Evolutionary conservation across 2,329 filamentous ascomycete genomes (phyloP), one percentile per base, ranked within the genome.

Genomic region (Huntiella abstrusa): DNA sequence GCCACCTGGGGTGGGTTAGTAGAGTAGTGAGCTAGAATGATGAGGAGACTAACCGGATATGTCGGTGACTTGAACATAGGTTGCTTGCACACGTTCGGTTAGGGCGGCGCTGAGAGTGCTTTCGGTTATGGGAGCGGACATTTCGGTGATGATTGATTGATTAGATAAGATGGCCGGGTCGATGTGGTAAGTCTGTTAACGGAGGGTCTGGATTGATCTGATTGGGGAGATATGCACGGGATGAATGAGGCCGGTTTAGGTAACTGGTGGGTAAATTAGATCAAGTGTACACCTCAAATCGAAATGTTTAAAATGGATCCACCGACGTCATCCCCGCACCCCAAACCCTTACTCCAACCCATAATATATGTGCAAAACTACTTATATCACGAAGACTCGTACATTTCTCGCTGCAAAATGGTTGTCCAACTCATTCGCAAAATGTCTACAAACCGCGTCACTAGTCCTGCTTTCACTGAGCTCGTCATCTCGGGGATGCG

Each of bases 21-120:
- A 40, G 43, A 4, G 28, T 40, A 40, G 39, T 42, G 19, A 39
- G n/a, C 22, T 8, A 28, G 4, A 7, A 13, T 13, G 15, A 4
- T 5, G 33, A 47, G 46, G 34, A 41, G 19, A 59, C 67, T 49
- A 73, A 93, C 87, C 88, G 53, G 86, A 94, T 69, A 93, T 77
- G 64, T 96, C 88, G 53, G 83, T 81, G 54, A 95, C 85, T 56
- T 91, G 79, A 52, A 94, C 85, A 64, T 92, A 75, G 22, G 71
- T 69, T 16, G 86, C 85, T 48, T 75, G 70, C 46, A 95, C 68
- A 53, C 77, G 75, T 54, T 80, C 67, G 34, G 68, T 71, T 54
- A 95, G 70, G 50, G 80, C 82, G 38, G 66, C 65, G 57, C 72
- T 77, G 46, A 96, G 69, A 42, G 69, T 71, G 34, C 77, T 75